Conservation (phyloP, 495 filamentous ascomycete genomes). For the Penicillium herquei region DNA sequence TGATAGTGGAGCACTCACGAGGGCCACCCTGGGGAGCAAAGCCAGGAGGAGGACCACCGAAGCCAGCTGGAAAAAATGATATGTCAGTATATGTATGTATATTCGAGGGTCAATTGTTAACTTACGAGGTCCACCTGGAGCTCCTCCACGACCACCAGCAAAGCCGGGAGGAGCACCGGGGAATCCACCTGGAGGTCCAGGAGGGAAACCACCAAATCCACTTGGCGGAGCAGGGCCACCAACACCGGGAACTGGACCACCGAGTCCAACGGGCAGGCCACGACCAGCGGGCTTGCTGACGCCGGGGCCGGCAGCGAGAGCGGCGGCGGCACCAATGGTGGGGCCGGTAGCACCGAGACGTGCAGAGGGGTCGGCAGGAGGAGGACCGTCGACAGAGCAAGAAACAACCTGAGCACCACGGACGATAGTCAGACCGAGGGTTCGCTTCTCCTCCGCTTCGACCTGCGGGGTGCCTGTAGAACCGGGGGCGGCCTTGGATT, state of each 20-base stretch:
- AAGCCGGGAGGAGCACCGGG: slow-evolving; percentile 68
- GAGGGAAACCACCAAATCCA: slow-evolving; percentile 57
- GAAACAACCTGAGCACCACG: slow-evolving; percentile 92
- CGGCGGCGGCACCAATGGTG: slow-evolving; percentile 57
- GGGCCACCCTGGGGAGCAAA: slow-evolving; percentile 59
- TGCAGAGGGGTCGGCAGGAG: slow-evolving; percentile 90
- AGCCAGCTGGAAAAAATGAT: slow-evolving; percentile 32
- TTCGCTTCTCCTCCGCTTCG: slow-evolving; percentile 95
- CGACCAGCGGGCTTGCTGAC: slow-evolving; percentile 90
- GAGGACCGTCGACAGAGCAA: slow-evolving; percentile 91
- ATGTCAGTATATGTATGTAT: background rate
- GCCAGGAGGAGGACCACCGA: slow-evolving; percentile 60
- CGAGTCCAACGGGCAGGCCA: slow-evolving; percentile 82
- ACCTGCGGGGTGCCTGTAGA: slow-evolving; percentile 61
- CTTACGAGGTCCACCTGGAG: slow-evolving; percentile 43
- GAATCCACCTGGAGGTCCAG: slow-evolving; percentile 45
- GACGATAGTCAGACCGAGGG: slow-evolving; percentile 89
- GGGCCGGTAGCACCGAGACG: slow-evolving; percentile 78
- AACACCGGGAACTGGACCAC: slow-evolving; percentile 86
- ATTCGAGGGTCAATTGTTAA: background rate
- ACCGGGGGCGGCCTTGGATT: slow-evolving; percentile 67
- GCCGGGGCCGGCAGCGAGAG: slow-evolving; percentile 80
- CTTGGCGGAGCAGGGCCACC: slow-evolving; percentile 72
- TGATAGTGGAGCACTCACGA: slow-evolving; percentile 46
- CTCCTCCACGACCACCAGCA: slow-evolving; percentile 64